phyloP scores from a whole-genome alignment of 441 rosid species.

The Macaranga tanarius region DNA sequence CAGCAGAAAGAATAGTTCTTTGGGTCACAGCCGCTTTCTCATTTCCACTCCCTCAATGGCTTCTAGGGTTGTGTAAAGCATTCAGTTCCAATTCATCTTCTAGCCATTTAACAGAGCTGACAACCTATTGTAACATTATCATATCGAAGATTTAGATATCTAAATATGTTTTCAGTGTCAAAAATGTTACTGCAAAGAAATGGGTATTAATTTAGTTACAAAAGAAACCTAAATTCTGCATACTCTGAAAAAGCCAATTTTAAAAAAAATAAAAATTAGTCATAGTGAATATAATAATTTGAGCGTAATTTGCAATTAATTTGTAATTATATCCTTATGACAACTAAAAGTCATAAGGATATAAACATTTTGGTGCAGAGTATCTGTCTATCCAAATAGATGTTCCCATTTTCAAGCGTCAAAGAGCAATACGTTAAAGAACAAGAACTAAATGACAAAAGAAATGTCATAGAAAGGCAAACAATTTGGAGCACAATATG shows the following conservation, averaged over 20 bases:
- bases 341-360: neutral
- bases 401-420: neutral
- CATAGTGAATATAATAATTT: neutral
- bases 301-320: neutral
- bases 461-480: no score
- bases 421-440: neutral
- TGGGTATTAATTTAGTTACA: neutral
- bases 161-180: slow-evolving; percentile 14
- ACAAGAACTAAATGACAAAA: neutral
- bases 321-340: no score
- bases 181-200: slow-evolving; percentile 5
- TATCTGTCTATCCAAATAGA: neutral
- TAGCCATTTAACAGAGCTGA: slow-evolving; percentile 99
- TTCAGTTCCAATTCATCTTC: slow-evolving; percentile 98
- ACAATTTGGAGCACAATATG: neutral
- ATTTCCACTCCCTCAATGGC: slow-evolving; percentile 87
- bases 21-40: slow-evolving; percentile 92
- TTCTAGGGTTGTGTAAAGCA: slow-evolving; percentile 93
- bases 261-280: neutral
- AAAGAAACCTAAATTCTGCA: neutral
- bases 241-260: slow-evolving; percentile 11
- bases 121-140: slow-evolving; percentile 57
- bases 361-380: neutral
- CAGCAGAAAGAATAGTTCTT: slow-evolving; percentile 89
- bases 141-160: slow-evolving; percentile 10